phyloP scores from a whole-genome alignment of 2,329 filamentous ascomycete genomes.

The Cercospora sojina region DNA sequence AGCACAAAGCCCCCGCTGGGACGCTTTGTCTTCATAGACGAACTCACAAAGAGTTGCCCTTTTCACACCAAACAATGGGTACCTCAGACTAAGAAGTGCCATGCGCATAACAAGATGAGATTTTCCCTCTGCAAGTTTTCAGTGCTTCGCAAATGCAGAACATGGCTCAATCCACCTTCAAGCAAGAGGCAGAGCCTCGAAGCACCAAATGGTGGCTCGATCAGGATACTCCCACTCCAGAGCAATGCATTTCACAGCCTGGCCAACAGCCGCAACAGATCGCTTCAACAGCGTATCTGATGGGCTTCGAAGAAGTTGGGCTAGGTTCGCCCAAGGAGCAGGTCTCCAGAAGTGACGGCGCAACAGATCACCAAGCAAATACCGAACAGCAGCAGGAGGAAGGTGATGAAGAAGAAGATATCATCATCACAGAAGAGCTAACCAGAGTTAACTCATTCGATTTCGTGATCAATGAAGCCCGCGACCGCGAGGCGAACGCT shows the following conservation, averaged over 20 bases:
- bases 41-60: not conserved
- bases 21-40: not conserved
- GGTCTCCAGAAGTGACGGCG: not conserved
- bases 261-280: not conserved
- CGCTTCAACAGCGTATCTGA: not conserved
- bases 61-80: not conserved
- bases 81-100: not conserved
- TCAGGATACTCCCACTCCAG: not conserved
- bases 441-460: constrained; percentile 17
- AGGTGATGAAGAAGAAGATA: constrained; percentile 9
- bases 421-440: constrained; percentile 4
- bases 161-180: not conserved
- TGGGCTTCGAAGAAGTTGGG: constrained; percentile 18
- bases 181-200: not conserved
- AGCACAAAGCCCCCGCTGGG: not conserved
- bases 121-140: not conserved
- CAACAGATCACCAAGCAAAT: not conserved
- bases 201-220: constrained; percentile 1
- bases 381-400: not conserved
- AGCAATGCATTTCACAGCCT: not conserved
- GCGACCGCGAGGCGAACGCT: constrained; percentile 10
- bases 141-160: not conserved
- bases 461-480: constrained; percentile 13
- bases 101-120: not conserved
- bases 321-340: not conserved